Conservation (phyloP, 139 green algal species). For the Auxenochlorella protothecoides region DNA sequence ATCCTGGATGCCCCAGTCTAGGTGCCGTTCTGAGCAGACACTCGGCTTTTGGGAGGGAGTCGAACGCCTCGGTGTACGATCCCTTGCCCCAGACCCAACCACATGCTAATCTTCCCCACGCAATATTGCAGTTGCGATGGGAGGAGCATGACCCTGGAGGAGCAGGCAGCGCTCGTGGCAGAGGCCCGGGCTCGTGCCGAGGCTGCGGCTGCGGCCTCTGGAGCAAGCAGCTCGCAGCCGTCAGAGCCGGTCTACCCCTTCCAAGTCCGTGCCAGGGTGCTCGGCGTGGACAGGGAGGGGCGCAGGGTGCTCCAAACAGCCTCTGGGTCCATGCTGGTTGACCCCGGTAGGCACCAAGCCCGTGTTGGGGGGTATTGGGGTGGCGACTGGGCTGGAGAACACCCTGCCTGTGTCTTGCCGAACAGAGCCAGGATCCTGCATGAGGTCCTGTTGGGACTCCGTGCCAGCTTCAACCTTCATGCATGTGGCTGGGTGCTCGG, state of each 20-base stretch:
- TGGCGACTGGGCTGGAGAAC: too few relatives aligned
- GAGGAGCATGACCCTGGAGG: slow-evolving; percentile 20
- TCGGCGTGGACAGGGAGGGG: slow-evolving; percentile 30
- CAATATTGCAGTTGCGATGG: slow-evolving; percentile 9
- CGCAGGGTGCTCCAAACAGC: slow-evolving; percentile 6
- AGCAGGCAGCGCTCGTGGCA: slow-evolving; percentile 31
- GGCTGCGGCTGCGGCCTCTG: neutral
- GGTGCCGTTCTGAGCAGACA: neutral
- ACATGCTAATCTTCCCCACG: neutral
- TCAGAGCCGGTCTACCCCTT: slow-evolving; percentile 6
- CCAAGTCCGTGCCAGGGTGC: slow-evolving; percentile 6
- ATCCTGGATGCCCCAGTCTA: too few relatives aligned
- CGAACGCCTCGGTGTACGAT: neutral
- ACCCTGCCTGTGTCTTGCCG: too few relatives aligned
- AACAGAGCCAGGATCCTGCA: too few relatives aligned
- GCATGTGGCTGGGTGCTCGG: too few relatives aligned
- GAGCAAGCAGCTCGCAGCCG: neutral
- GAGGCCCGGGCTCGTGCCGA: slow-evolving; percentile 13
- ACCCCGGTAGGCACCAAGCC: too few relatives aligned
- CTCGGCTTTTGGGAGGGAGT: neutral
- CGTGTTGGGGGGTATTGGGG: too few relatives aligned
- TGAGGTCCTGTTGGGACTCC: too few relatives aligned
- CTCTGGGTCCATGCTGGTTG: too few relatives aligned
- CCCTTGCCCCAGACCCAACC: neutral
- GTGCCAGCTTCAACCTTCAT: too few relatives aligned